A percentile compares a stretch with the other conserved stretches of the same genome.
phyloP scores from a whole-genome alignment of 306 rosid species.

The Prinsepia uniflora region DNA sequence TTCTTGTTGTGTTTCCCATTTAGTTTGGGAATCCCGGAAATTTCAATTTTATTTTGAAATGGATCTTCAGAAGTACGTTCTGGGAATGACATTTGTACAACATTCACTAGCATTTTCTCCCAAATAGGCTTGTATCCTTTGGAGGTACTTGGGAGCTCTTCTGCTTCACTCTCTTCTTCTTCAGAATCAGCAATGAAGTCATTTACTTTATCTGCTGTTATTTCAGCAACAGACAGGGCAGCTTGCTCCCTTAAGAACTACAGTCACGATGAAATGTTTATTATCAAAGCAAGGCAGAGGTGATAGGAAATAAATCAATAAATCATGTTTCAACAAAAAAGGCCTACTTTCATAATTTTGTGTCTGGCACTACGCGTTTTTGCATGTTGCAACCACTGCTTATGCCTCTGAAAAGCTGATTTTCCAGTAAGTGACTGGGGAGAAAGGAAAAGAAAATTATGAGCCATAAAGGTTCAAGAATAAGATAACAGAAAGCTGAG shows the following conservation, averaged over 20 bases:
- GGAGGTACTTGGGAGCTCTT: conserved; percentile 45
- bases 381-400: conserved; percentile 98
- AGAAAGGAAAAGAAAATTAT: conserved; percentile 21
- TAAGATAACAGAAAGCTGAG: neutral
- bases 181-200: conserved; percentile 71
- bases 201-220: conserved; percentile 74
- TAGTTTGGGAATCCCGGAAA: conserved; percentile 66
- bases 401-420: conserved; percentile 95
- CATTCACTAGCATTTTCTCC: conserved; percentile 46
- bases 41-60: conserved; percentile 47
- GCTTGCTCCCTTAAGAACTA: conserved; percentile 98
- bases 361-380: conserved; percentile 98
- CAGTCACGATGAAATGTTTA: conserved; percentile 32
- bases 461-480: conserved; percentile 23
- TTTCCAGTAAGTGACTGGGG: conserved; percentile 92
- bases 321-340: conserved; percentile 20
- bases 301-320: conserved; percentile 4
- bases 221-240: conserved; percentile 81
- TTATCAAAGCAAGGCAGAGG: conserved; percentile 12
- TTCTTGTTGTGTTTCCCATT: conserved; percentile 82
- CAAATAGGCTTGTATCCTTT: conserved; percentile 45
- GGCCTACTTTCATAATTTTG: conserved; percentile 90
- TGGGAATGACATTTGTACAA: conserved; percentile 49
- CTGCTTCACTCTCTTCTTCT: conserved; percentile 64
- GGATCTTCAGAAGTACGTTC: conserved; percentile 33